Evolutionary conservation across 176 grass and related monocot genomes (phyloP), one percentile per base, ranked within the genome.

Genomic region (Rhynchospora breviuscula): DNA sequence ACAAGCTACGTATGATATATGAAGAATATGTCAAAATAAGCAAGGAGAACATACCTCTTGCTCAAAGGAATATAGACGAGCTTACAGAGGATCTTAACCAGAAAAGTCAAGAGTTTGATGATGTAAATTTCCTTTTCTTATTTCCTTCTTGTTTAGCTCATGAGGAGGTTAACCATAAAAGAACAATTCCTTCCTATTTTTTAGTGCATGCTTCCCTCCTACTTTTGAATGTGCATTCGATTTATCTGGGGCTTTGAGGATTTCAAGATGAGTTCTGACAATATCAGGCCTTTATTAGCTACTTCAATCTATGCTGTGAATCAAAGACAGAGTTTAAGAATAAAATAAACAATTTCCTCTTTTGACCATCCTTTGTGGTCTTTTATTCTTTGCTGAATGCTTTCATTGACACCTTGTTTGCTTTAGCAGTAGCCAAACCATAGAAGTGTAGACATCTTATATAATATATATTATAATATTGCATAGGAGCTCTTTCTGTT

Each of bases 61-160:
- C 90, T 81, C 65, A 97, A 85, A 97, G 94, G 83, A 90, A 87
- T 78, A 88, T 97, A 87, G 86, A 92, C 51, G 87, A 91, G 77
- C 87, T 86, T 72, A 87, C 71, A 59, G 92, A 84, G 3, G 95
- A 93, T 81, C 81, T 87, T 80, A 91, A 82, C 88, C 88, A 94
- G 84, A 97, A 90, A 85, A 84, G 48, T 2, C 92, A 94, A 78
- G 84, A 79, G 73, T 88, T 85, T 67, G 92, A 97, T 84, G 90
- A 97, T 91, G 95, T 94, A 87, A 84, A 63, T 89, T 76, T 84
- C 33, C 33, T 56, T 44, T 48, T 19, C 43, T 47, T 23, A 65
- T 60, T 70, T 67, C 10, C 9, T 63, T 80, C 18, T 53, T 71
- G 49, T 74, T 49, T 40, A 69, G 19, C 17, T 52, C 25, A 54